A percentile compares a stretch with the other conserved stretches of the same genome.
These are phyloP conservation scores for Xylaria intraflava DNA, from an alignment of 495 filamentous ascomycete genomes.

Conservation along the genomic window DNA sequence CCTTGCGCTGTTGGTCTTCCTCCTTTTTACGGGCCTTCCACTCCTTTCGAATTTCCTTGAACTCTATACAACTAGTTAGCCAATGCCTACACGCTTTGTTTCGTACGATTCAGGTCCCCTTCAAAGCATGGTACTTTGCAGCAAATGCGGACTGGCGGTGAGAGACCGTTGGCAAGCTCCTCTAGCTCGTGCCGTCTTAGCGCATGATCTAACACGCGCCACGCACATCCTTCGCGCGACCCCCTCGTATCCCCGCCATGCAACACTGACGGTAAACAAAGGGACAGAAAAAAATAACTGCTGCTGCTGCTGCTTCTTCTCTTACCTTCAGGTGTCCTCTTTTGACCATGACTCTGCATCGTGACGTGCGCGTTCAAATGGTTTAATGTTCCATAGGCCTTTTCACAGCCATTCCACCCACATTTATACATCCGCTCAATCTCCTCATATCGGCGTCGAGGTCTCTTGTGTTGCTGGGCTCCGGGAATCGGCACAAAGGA, in stretches of 20 bases:
- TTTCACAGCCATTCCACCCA: slow-evolving; percentile 96
- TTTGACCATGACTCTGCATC: slow-evolving; percentile 91
- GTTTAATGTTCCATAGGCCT: slow-evolving; percentile 94
- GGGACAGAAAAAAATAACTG: not conserved
- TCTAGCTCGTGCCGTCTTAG: not conserved
- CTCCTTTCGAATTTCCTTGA: slow-evolving; percentile 98
- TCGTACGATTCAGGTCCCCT: not conserved
- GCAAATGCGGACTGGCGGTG: not conserved
- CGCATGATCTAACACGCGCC: not conserved
- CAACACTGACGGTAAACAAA: too few species aligned
- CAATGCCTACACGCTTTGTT: not conserved
- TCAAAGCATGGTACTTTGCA: not conserved
- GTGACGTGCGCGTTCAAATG: slow-evolving; percentile 96
- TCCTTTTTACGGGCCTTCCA: slow-evolving; percentile 99
- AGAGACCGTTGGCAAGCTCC: not conserved
- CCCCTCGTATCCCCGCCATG: too few species aligned
- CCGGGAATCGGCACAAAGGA: slow-evolving; percentile 98
- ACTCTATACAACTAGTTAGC: slow-evolving; percentile 53
- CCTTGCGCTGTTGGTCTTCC: slow-evolving; percentile 84
- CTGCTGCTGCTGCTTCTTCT: slow-evolving; percentile 8
- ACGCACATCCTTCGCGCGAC: not conserved
- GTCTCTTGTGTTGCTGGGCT: slow-evolving; percentile 94
- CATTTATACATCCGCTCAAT: slow-evolving; percentile 99
- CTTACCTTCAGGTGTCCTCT: slow-evolving; percentile 95
- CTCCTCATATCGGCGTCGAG: slow-evolving; percentile 90